Base-by-base conservation (phyloP, 2,329 filamentous ascomycete genomes). In the Lecanosticta acicola region DNA sequence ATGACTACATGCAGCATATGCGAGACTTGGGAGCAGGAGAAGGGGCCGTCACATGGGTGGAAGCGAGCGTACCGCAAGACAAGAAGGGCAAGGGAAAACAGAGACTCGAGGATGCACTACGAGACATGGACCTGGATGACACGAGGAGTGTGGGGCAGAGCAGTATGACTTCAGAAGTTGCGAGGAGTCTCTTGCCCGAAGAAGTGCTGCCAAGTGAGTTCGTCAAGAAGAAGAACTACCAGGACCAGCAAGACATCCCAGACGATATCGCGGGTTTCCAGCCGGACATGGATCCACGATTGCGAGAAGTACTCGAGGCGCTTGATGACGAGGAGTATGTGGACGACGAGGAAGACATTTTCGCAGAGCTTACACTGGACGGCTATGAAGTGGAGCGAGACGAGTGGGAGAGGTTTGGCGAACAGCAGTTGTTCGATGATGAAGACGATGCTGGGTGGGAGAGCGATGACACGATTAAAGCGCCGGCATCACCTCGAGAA, bases 1-100 rank as follows among this genome's bases (percentile, higher is more conserved):
- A 98, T 70, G 93, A 98, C 69, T 98, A 98, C 71, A 98, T 98
- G 93, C 93, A 98, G 68, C 93, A 98, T 69, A 74, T 98, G 76
- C 85, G 89, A 45, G 93, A 97, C 59, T 72, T 98, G 35, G 87
- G 74, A 2, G 62, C 63, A 2, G 70, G 78, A 4, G 69, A 67
- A 3, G 86, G 86, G 10, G 84, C 89, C 45, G 80, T 84, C 21
- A 82, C 90, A 39, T 97, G 94, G 63, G 78, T 98, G 32, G 89
- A 96, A 51, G 79, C 79, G 1, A 54, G 55, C 11, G 66, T 70
- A n/a, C 77, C 79, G 42, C 68, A 73, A 10, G 65, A 74, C n/a
- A 65, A 70, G 43, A 76, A 77, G 45, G 80, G 75, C 55, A 74
- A 87, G 62, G 77, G 83, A 63, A 94, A 88, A 70, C 74, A 82